Evolutionary conservation across 2,329 filamentous ascomycete species (phyloP), one percentile per base, ranked within the genome.

Genomic region (Grosmannia penicillata): DNA sequence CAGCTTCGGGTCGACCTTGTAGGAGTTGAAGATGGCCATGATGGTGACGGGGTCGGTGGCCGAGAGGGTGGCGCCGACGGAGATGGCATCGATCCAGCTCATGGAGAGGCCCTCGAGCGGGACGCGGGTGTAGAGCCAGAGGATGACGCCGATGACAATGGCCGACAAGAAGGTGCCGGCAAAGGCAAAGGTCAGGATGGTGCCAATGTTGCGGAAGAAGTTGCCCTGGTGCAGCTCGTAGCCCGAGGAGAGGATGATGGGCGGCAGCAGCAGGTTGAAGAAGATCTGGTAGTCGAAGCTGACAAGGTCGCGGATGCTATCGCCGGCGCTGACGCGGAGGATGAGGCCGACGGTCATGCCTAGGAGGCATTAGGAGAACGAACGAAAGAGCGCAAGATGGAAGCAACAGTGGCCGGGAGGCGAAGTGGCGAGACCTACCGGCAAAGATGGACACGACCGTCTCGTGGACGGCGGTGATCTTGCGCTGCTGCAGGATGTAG

Each of bases 251-350:
- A 98, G 71, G 56, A 98, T 98, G 55, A 98, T 98, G 40, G 91
- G 91, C 27, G 91, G 91, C n/a, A 98, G 81, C 11, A 98, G 75
- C 33, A 98, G 74, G 59, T 98, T 98, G 70, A 98, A 98, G 69
- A 98, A 98, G 67, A 96, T 94, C 56, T 96, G 87, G 57, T 95
- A 95, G 64, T 96, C 82, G 67, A 98, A 98, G 59, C 81, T 93
- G 53, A 98, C 86, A 47, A 84, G 78, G 55, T 83, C 82, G 57
- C 87, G 80, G 51, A 98, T 86, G 45, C 81, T 84, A 45, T 84
- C 79, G 47, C 81, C 79, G 37, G 81, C 78, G 31, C 77, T 83
- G 45, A 95, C 65, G 53, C 91, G 75, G 42, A 98, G 76, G 43
- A 93, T 72, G 50, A 98, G 66, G 6, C 91, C 91, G 43, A 98